A percentile compares a stretch with the other conserved stretches of the same genome.
These are phyloP conservation scores for Farysia itapuensis DNA, from an alignment of 1,284 basidiomycete species.

Conservation along the genomic window DNA sequence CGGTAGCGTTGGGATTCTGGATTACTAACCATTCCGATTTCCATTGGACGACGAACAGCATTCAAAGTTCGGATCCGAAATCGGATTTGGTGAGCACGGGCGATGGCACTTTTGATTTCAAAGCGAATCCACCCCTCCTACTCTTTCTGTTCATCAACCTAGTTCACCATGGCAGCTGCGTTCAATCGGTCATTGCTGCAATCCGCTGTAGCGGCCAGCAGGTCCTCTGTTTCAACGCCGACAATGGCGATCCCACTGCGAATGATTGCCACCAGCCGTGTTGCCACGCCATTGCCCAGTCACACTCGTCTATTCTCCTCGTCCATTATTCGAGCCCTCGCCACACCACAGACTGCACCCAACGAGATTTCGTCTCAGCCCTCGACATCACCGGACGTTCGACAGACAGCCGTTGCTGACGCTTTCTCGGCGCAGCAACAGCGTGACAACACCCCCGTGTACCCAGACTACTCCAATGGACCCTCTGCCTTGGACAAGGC, in stretches of 20 bases:
- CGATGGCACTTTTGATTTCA: background rate
- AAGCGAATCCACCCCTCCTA: no score
- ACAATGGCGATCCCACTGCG: conserved; percentile 19
- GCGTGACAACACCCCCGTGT: conserved; percentile 14
- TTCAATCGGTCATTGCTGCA: conserved; percentile 38
- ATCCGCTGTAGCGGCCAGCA: conserved; percentile 29
- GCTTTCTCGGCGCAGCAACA: conserved; percentile 20
- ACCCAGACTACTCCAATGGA: conserved; percentile 66
- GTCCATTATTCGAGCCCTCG: conserved; percentile 27
- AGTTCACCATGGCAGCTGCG: conserved; percentile 29
- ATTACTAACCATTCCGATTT: no score
- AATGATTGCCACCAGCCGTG: no score
- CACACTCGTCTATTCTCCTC: conserved; percentile 30
- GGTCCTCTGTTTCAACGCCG: conserved; percentile 24
- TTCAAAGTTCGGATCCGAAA: no score
- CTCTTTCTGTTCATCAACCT: no score
- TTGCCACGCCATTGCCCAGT: conserved; percentile 22
- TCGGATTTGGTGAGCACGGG: background rate
- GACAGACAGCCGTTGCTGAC: conserved; percentile 27
- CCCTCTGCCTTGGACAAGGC: conserved; percentile 78
- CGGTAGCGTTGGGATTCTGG: no score
- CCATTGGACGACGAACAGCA: no score
- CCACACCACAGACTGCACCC: conserved; percentile 35
- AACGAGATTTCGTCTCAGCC: conserved; percentile 12
- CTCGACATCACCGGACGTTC: conserved; percentile 22